These are phyloP conservation scores for Stachybotrys chartarum DNA, from an alignment of 2,329 filamentous ascomycete species.

Conservation along the genomic window DNA sequence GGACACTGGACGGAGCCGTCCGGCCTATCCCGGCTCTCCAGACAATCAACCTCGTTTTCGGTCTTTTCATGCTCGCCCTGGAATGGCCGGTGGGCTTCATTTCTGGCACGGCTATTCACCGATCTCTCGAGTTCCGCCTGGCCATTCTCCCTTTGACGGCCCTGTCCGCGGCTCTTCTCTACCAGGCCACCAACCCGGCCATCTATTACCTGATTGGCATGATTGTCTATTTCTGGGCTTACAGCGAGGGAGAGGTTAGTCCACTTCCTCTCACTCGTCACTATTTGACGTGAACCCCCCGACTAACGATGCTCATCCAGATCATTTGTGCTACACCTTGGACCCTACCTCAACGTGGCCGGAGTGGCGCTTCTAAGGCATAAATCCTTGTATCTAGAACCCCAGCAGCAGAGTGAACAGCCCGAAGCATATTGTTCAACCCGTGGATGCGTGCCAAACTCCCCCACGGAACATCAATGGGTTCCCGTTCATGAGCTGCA, in stretches of 20 bases:
- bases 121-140: slow-evolving; percentile 80
- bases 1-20: slow-evolving; percentile 78
- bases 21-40: slow-evolving; percentile 85
- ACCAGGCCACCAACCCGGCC: slow-evolving; percentile 87
- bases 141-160: slow-evolving; percentile 74
- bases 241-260: slow-evolving; percentile 91
- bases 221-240: slow-evolving; percentile 91
- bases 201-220: slow-evolving; percentile 87
- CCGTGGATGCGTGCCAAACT: too few species aligned
- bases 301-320: slow-evolving; percentile 27
- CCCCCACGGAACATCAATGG: too few species aligned
- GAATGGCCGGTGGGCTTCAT: slow-evolving; percentile 83
- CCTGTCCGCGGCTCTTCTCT: slow-evolving; percentile 69
- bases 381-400: neutral
- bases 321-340: slow-evolving; percentile 63
- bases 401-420: neutral
- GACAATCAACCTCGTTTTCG: slow-evolving; percentile 80
- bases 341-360: slow-evolving; percentile 55
- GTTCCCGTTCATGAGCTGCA: too few species aligned
- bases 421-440: neutral
- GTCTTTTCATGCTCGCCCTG: slow-evolving; percentile 70
- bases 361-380: slow-evolving; percentile 12
- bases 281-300: neutral
- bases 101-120: slow-evolving; percentile 72
- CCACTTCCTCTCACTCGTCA: neutral